Percentiles rank a stretch among this genome's conserved stretches.
Conservation (phyloP, 202 grass and related monocot genomes). For the Alloteropsis angusta region DNA sequence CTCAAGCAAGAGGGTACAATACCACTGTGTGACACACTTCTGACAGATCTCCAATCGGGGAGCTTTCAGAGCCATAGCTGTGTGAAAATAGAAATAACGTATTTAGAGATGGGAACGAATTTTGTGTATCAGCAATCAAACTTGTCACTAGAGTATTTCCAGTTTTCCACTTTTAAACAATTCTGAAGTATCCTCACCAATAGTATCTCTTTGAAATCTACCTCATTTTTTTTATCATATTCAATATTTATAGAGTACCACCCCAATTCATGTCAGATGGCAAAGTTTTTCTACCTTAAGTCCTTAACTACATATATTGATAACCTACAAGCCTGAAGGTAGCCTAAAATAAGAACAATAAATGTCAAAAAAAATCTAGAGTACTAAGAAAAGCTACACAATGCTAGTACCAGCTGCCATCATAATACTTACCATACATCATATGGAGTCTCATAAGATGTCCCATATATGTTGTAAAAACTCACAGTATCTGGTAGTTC, state of each 20-base stretch:
- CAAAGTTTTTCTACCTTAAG: neutral
- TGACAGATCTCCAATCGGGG: constrained; percentile 68
- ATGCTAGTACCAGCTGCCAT: neutral
- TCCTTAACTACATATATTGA: neutral
- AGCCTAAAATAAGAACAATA: neutral
- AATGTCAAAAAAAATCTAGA: neutral
- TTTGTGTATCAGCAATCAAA: neutral
- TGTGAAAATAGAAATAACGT: neutral
- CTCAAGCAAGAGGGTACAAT: constrained; percentile 20
- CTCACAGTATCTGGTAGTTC: constrained; percentile 64
- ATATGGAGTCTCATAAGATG: constrained; percentile 63
- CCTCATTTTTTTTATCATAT: neutral
- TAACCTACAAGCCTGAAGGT: neutral
- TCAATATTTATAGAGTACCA: neutral
- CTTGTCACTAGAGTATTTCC: neutral
- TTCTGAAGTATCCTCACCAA: neutral
- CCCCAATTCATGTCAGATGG: neutral
- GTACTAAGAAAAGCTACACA: neutral
- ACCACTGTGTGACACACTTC: constrained; percentile 86
- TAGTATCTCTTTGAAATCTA: neutral
- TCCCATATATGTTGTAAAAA: constrained; percentile 79
- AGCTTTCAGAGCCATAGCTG: constrained; percentile 91
- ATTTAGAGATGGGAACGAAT: constrained; percentile 7
- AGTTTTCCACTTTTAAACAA: neutral
- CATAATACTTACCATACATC: constrained; percentile 68